phyloP scores from a whole-genome alignment of 331 rosid species.

The Quercus phellos region DNA sequence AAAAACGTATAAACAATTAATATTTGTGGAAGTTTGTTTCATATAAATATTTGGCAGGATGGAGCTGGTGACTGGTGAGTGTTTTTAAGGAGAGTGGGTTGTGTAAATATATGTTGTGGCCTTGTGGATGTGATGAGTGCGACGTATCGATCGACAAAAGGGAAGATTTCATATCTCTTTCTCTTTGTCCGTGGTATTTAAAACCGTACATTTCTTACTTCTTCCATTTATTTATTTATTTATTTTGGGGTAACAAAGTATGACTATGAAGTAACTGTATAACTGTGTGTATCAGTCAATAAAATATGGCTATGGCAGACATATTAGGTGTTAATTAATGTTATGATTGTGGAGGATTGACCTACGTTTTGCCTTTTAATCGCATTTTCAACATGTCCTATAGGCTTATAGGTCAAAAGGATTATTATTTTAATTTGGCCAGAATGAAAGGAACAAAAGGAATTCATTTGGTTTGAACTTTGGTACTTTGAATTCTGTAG shows the following conservation, averaged over 20 bases:
- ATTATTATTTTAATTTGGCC: neutral
- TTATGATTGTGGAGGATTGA: constrained; percentile 30
- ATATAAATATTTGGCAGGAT: constrained; percentile 16
- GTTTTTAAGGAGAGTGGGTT: constrained; percentile 27
- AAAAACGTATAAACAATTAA: constrained; percentile 10
- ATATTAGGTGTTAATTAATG: neutral
- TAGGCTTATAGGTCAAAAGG: constrained; percentile 29
- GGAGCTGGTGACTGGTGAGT: constrained; percentile 21
- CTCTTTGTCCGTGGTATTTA: constrained; percentile 3
- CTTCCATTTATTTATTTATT: neutral
- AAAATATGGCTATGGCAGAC: neutral
- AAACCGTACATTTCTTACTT: neutral
- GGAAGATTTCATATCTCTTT: constrained; percentile 43
- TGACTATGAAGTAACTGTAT: no score
- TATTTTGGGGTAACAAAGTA: neutral
- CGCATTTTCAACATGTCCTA: neutral
- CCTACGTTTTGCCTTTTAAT: constrained; percentile 11
- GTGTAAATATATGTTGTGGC: constrained; percentile 25
- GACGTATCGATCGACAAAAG: constrained; percentile 88
- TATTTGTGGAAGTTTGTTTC: constrained; percentile 50
- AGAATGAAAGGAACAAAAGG: neutral
- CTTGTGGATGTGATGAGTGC: constrained; percentile 78
- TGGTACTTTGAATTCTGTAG: neutral
- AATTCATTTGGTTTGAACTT: neutral
- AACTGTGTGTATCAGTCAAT: constrained; percentile 13